Percentiles rank a stretch among this genome's conserved stretches.
These are phyloP conservation scores for Medicago arabica DNA, from an alignment of 306 rosid genomes.

Conservation along the genomic window DNA sequence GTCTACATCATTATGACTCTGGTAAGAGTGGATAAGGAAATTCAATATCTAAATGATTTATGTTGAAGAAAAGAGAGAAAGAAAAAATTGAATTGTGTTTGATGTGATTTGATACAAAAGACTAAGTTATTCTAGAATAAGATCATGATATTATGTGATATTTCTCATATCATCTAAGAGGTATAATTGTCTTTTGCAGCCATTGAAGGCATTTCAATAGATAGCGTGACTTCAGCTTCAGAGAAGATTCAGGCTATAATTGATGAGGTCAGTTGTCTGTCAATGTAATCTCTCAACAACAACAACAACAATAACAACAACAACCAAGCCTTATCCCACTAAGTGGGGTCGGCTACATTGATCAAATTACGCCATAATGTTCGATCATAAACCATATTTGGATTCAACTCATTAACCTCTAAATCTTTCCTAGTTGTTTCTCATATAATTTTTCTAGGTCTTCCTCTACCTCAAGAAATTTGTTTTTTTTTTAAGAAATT, in stretches of 20 bases:
- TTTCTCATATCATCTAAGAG: conserved; percentile 18
- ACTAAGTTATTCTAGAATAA: neutral
- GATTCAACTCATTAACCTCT: no score
- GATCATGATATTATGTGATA: neutral
- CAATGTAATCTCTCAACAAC: conserved; percentile 35
- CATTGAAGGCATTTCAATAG: conserved; percentile 76
- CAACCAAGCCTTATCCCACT: no score
- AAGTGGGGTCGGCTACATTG: no score
- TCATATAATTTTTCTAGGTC: no score
- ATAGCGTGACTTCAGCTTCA: conserved; percentile 70
- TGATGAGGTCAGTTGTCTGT: conserved; percentile 67
- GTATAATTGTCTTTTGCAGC: conserved; percentile 55
- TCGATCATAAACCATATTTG: no score
- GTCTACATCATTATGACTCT: conserved; percentile 35
- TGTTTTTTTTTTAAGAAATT: no score
- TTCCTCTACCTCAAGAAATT: no score
- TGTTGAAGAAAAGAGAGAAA: neutral
- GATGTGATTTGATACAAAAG: neutral
- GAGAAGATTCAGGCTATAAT: conserved; percentile 72
- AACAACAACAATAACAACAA: no score
- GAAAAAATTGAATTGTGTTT: neutral
- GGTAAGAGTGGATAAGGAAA: conserved; percentile 13
- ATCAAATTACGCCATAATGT: no score
- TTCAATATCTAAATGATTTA: conserved; percentile 34
- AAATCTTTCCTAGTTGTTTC: no score